Evolutionary conservation across 768 basidiomycete species (phyloP).

Genomic region (Coprinopsis marcescibilis): DNA sequence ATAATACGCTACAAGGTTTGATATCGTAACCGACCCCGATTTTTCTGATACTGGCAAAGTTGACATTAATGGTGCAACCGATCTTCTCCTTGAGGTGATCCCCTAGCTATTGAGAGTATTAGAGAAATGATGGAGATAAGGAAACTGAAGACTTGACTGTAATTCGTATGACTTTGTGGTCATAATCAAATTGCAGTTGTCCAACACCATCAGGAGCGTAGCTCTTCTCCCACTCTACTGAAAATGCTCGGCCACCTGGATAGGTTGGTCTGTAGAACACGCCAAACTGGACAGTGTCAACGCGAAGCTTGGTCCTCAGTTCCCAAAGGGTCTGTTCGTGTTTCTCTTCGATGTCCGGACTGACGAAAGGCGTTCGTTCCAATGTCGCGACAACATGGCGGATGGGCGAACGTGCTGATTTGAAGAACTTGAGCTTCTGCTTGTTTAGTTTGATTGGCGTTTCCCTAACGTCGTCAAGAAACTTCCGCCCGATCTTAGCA

Average conservation of each 20-base stretch:
- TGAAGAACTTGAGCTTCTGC: conserved; percentile 35
- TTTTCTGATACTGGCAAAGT: conserved; percentile 51
- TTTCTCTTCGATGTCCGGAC: conserved; percentile 49
- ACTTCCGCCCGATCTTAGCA: conserved; percentile 33
- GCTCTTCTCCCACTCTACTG: conserved; percentile 62
- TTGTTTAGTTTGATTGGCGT: conserved; percentile 36
- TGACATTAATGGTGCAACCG: conserved; percentile 48
- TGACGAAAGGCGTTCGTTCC: conserved; percentile 48
- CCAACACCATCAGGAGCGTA: conserved; percentile 42
- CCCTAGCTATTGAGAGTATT: conserved; percentile 42
- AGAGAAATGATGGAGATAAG: neutral
- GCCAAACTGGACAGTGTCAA: conserved; percentile 66
- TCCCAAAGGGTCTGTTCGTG: conserved; percentile 36
- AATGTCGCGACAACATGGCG: conserved; percentile 29
- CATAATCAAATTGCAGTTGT: conserved; percentile 59
- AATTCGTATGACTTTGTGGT: conserved; percentile 60
- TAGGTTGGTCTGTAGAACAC: conserved; percentile 40
- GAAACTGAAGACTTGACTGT: conserved; percentile 34
- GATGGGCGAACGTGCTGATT: conserved; percentile 7
- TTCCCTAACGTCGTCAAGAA: conserved; percentile 38
- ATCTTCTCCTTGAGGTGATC: conserved; percentile 45
- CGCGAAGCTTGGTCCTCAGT: conserved; percentile 44
- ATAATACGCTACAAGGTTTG: conserved; percentile 48
- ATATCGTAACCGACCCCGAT: conserved; percentile 55
- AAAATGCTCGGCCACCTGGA: conserved; percentile 48